These are phyloP conservation scores for Ambrosiella xylebori DNA, from an alignment of 2,329 filamentous ascomycete species.

Conservation along the genomic window DNA sequence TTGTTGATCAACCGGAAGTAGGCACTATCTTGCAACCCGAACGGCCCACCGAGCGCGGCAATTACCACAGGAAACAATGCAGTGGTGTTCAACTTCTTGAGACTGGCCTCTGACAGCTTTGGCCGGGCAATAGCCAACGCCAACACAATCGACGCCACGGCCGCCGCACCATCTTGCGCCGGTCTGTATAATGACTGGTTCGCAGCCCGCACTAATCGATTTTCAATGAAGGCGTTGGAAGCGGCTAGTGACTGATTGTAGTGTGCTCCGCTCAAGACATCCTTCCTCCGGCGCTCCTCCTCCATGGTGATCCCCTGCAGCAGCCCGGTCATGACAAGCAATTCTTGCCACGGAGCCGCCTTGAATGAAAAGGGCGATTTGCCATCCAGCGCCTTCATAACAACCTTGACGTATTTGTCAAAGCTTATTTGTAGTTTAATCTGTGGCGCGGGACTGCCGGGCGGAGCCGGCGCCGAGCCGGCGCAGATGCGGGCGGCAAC, in stretches of 20 bases:
- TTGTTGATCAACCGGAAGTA: constrained; percentile 48
- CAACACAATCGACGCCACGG: constrained; percentile 41
- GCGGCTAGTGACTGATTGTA: constrained; percentile 42
- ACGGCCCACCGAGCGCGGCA: constrained; percentile 48
- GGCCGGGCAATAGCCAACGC: constrained; percentile 65
- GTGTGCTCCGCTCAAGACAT: too few species aligned
- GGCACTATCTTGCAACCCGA: constrained; percentile 60
- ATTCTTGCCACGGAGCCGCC: constrained; percentile 61
- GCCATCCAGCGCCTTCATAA: constrained; percentile 40
- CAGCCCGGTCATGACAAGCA: constrained; percentile 63
- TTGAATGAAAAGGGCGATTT: constrained; percentile 16
- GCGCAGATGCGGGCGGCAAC: constrained; percentile 39
- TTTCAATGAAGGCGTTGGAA: constrained; percentile 41
- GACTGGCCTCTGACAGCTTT: constrained; percentile 44
- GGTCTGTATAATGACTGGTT: constrained; percentile 52
- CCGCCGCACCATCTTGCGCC: constrained; percentile 24
- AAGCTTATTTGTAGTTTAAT: constrained; percentile 25
- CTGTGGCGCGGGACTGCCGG: constrained; percentile 16
- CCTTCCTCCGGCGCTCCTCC: constrained; percentile 17
- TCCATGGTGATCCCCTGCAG: constrained; percentile 47
- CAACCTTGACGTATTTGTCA: constrained; percentile 38
- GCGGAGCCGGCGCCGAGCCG: constrained; percentile 4
- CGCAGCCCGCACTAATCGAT: constrained; percentile 54
- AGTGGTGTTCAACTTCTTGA: constrained; percentile 46
- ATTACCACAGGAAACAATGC: constrained; percentile 52